These are phyloP conservation scores for Tuctoria greenei DNA, from an alignment of 176 grass and related monocot species.

Conservation along the genomic window DNA sequence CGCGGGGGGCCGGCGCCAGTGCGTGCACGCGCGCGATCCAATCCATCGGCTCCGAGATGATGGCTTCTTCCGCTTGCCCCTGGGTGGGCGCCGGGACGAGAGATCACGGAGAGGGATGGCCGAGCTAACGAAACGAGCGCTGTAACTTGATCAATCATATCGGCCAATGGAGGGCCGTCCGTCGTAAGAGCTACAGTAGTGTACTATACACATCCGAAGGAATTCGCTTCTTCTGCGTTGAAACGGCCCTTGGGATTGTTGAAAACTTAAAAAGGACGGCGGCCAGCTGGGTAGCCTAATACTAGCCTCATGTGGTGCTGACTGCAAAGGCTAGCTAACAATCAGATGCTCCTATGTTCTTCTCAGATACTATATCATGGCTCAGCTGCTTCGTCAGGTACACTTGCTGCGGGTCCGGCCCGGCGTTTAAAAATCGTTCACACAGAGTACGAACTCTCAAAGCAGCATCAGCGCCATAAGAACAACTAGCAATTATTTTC, in stretches of 20 bases:
- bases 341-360: conserved; percentile 42
- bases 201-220: background rate
- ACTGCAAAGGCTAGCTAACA: conserved; percentile 9
- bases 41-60: too few relatives aligned
- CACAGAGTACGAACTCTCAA: too few relatives aligned
- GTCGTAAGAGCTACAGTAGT: background rate
- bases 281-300: background rate
- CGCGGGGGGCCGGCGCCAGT: too few relatives aligned
- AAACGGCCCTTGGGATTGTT: background rate
- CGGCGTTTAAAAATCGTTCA: background rate
- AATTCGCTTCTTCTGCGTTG: background rate
- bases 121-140: background rate
- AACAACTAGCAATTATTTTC: too few relatives aligned
- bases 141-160: background rate
- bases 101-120: background rate
- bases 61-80: background rate
- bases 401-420: background rate
- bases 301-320: conserved; percentile 21
- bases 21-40: too few relatives aligned
- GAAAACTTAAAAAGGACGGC: background rate
- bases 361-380: conserved; percentile 6
- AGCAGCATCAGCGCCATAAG: too few relatives aligned
- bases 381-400: background rate
- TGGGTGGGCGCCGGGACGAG: too few relatives aligned
- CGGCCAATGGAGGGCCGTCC: background rate